Conservation (phyloP, 495 filamentous ascomycete species). For the Neurospora intermedia region DNA sequence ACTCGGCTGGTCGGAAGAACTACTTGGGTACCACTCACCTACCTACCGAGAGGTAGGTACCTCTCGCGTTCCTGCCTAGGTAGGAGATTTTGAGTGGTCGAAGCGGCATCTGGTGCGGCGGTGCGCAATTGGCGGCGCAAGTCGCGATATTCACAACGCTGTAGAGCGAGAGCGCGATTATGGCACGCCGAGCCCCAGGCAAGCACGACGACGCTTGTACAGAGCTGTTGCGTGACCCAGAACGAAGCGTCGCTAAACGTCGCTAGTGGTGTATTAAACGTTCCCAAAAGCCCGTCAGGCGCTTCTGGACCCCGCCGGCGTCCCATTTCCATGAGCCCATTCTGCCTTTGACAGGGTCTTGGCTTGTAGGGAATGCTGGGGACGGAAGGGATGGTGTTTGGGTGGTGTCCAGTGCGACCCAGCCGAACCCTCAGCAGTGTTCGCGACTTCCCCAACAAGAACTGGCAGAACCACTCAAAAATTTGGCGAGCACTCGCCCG, state of each 20-base stretch:
- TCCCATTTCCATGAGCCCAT: neutral
- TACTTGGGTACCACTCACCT: too few relatives aligned
- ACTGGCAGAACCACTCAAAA: slow-evolving; percentile 9
- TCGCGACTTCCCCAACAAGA: slow-evolving; percentile 28
- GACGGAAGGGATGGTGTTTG: slow-evolving; percentile 12
- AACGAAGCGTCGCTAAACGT: slow-evolving; percentile 6
- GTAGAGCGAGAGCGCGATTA: neutral
- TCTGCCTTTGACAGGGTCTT: neutral
- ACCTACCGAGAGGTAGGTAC: too few relatives aligned
- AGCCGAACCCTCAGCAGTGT: slow-evolving; percentile 1
- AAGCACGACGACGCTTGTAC: slow-evolving; percentile 3
- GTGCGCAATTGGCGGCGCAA: neutral
- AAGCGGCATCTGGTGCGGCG: neutral
- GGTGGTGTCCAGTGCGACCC: neutral
- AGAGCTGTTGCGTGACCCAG: slow-evolving; percentile 8
- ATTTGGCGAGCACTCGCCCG: slow-evolving; percentile 17
- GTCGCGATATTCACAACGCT: neutral
- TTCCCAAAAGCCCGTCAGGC: slow-evolving; percentile 4
- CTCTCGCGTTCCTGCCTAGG: neutral
- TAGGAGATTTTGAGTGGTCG: neutral
- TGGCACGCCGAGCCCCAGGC: neutral
- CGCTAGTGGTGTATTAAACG: neutral
- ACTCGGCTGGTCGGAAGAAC: slow-evolving; percentile 11
- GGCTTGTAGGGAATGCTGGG: neutral
- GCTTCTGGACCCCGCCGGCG: slow-evolving; percentile 1